Percentiles rank a stretch among this genome's conserved stretches.
Evolutionary conservation across 495 filamentous ascomycete genomes (phyloP).

Genomic region (Aspergillus nanangensis): DNA sequence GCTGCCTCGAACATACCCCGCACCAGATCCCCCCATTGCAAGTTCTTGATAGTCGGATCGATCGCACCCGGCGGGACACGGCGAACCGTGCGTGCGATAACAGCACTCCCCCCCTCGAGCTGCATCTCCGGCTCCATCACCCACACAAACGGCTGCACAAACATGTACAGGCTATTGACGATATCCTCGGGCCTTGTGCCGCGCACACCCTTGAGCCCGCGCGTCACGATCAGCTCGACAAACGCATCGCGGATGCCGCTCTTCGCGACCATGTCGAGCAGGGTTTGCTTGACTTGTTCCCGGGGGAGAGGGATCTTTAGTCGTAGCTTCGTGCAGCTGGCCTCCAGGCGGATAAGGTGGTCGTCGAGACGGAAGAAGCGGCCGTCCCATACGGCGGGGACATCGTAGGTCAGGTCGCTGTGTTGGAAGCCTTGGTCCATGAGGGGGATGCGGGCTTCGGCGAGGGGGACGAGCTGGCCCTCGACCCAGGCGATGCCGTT

Average conservation of each 20-base stretch:
- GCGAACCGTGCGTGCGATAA: constrained; percentile 33
- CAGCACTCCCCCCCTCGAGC: constrained; percentile 22
- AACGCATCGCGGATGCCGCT: constrained; percentile 35
- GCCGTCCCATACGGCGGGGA: constrained; percentile 35
- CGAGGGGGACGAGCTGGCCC: constrained; percentile 24
- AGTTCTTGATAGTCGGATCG: constrained; percentile 37
- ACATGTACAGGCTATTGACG: constrained; percentile 30
- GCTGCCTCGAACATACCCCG: constrained; percentile 26
- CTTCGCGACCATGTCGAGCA: constrained; percentile 30
- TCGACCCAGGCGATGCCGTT: constrained; percentile 31
- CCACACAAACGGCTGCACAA: constrained; percentile 31
- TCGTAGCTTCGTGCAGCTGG: constrained; percentile 29
- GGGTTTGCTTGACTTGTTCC: constrained; percentile 24
- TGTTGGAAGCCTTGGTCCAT: constrained; percentile 36
- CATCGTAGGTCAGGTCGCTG: constrained; percentile 36
- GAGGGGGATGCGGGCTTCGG: constrained; percentile 30
- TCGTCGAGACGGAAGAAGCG: constrained; percentile 33
- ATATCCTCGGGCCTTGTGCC: constrained; percentile 19
- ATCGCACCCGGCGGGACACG: constrained; percentile 26
- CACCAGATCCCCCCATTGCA: constrained; percentile 36
- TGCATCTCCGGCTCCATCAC: constrained; percentile 33
- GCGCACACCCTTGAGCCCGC: constrained; percentile 27
- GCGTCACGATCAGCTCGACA: constrained; percentile 35
- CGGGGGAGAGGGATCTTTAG: constrained; percentile 24
- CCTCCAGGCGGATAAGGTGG: constrained; percentile 26